These are phyloP conservation scores for Cladosporium sp. DNA, from an alignment of 2,329 filamentous ascomycete genomes.

Conservation along the genomic window DNA sequence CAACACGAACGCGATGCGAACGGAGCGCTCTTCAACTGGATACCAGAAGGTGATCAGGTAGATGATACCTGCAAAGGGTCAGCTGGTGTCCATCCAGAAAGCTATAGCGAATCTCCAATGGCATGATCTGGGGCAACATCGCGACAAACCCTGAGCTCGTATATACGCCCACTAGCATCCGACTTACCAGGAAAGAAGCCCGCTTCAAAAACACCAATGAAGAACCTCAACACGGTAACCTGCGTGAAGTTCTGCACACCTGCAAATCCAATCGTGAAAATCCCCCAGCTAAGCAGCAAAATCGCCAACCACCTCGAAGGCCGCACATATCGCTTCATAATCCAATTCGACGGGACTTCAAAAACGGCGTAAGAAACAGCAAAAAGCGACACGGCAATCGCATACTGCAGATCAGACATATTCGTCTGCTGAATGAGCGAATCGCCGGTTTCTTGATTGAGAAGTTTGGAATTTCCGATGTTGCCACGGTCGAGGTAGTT, in stretches of 20 bases:
- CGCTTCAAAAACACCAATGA: slow-evolving; percentile 38
- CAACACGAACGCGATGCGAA: slow-evolving; percentile 53
- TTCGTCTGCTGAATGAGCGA: slow-evolving; percentile 52
- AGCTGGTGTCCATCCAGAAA: slow-evolving; percentile 7
- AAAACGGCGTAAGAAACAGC: slow-evolving; percentile 30
- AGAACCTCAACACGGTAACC: slow-evolving; percentile 31
- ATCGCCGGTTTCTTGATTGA: slow-evolving; percentile 46
- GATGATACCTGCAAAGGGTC: neutral
- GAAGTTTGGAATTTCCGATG: slow-evolving; percentile 52
- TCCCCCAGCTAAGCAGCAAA: slow-evolving; percentile 37
- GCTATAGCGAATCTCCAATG: neutral
- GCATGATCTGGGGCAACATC: neutral
- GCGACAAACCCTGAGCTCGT: neutral
- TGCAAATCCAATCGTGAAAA: slow-evolving; percentile 35
- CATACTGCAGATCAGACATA: slow-evolving; percentile 59
- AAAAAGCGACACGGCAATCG: slow-evolving; percentile 34
- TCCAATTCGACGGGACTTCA: slow-evolving; percentile 34
- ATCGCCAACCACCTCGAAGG: slow-evolving; percentile 36
- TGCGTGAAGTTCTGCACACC: slow-evolving; percentile 32
- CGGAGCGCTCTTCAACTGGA: slow-evolving; percentile 50
- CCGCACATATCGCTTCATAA: slow-evolving; percentile 35
- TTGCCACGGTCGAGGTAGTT: slow-evolving; percentile 26
- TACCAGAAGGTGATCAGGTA: slow-evolving; percentile 48
- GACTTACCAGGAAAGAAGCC: slow-evolving; percentile 32
- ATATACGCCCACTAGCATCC: neutral